Evolutionary conservation across 1,139 yeast genomes (phyloP).

Genomic region (Yamadazyma diospyri): DNA sequence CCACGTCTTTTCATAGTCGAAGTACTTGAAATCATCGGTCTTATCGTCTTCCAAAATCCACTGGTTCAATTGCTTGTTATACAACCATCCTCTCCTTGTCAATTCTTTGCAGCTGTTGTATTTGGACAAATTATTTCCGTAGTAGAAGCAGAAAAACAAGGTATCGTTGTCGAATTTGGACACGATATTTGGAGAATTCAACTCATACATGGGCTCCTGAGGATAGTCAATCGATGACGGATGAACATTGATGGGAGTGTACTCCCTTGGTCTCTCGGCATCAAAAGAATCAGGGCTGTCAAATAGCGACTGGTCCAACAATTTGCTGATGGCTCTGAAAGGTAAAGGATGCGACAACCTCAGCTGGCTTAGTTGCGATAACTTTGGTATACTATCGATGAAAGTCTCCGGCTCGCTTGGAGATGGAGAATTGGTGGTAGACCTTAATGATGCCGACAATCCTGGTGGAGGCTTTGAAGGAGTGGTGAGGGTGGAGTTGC

Average conservation of each 20-base stretch:
- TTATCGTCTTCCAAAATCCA: conserved; percentile 71
- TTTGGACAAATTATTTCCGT: conserved; percentile 51
- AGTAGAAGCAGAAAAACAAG: conserved; percentile 87
- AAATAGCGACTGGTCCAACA: conserved; percentile 72
- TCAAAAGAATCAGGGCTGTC: conserved; percentile 93
- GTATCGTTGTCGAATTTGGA: conserved; percentile 83
- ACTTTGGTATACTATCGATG: conserved; percentile 29
- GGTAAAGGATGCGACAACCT: conserved; percentile 51
- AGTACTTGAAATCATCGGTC: conserved; percentile 63
- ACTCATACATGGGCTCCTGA: conserved; percentile 73
- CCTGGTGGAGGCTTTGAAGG: conserved; percentile 23
- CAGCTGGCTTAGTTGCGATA: conserved; percentile 29
- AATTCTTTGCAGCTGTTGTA: conserved; percentile 84
- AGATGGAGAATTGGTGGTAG: conserved; percentile 20
- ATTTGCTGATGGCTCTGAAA: conserved; percentile 50
- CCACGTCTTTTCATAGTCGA: conserved; percentile 92
- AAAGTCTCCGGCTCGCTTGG: conserved; percentile 17
- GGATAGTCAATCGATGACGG: conserved; percentile 93
- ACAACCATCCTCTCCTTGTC: conserved; percentile 81
- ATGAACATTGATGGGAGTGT: conserved; percentile 78
- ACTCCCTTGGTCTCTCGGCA: conserved; percentile 81
- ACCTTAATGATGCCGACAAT: conserved; percentile 15
- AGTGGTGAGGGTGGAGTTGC: conserved; percentile 4
- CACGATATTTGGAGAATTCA: conserved; percentile 51
- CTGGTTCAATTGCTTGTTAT: conserved; percentile 69